Evolutionary conservation across 2,329 filamentous ascomycete genomes (phyloP), one percentile per base, ranked within the genome.

Genomic region (Fusarium secorum): DNA sequence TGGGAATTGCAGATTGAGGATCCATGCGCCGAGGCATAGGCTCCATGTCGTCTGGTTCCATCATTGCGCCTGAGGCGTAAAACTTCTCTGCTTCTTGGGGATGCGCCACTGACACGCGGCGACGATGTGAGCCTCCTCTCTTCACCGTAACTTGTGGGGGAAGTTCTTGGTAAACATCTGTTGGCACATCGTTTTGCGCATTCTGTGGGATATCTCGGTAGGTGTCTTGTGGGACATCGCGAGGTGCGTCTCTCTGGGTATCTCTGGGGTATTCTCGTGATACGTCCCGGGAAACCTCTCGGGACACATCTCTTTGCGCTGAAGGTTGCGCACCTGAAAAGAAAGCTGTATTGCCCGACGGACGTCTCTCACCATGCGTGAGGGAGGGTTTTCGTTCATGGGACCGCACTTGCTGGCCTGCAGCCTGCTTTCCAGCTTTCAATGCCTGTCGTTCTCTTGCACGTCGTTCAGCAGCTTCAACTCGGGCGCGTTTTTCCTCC

Each of bases 401-500:
- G 15, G 71, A 56, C 51, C 60, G 73, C 22, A 62, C 41, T 58
- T 72, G 71, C 55, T 70, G 72, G 20, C 62, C 67, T 20, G 63
- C 59, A 33, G 73, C 68, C 35, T 68, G 74, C 45, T 69, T 71
- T 70, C 74, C 73, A 53, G 80, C 74, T 72, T 76, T 78, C 28
- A 81, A 79, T 39, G 85, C 85, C 17, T 83, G 84, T 73, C 85
- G 86, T 76, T 95, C 90, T 73, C 90, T 88, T 22, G 91, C 88
- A 45, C 88, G 87, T 73, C 90, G 86, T 79, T 98, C 95, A 10
- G 94, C 94, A 75, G 95, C 92, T 78, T 94, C 88, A 8, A 95
- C 89, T 49, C 93, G 88, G 13, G 94, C 94, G 71, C 95, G 88
- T 80, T 97, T 97, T 81, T 98, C 95, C 82, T 98, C 95, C 80